Evolutionary conservation across 441 rosid genomes (phyloP).

Genomic region (Populus tomentosa): DNA sequence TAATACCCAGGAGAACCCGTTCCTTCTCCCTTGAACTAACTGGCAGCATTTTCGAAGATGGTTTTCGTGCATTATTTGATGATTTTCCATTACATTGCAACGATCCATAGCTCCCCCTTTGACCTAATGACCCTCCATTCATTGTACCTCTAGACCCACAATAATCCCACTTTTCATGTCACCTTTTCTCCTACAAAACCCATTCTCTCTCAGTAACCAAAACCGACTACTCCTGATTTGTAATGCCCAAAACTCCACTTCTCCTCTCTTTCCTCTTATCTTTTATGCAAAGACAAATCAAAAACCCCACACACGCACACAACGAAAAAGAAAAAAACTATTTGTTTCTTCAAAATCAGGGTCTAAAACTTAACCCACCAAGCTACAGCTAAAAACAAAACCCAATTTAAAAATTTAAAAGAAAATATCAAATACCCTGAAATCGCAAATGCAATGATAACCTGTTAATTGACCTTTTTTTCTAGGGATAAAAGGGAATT

Average conservation of each 20-base stretch:
- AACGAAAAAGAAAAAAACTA: not conserved
- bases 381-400: not conserved
- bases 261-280: not conserved
- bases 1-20: slow-evolving; percentile 44
- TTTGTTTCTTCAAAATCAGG: not conserved
- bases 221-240: not conserved
- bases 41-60: slow-evolving; percentile 43
- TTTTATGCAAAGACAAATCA: not conserved
- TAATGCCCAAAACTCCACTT: slow-evolving; percentile 16
- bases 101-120: slow-evolving; percentile 56
- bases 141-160: slow-evolving; percentile 54
- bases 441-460: not conserved
- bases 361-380: not conserved
- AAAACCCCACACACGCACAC: no score
- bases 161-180: not conserved
- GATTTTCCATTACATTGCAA: slow-evolving; percentile 29
- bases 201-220: not conserved
- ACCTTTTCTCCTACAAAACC: not conserved
- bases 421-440: not conserved
- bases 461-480: not conserved
- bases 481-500: not conserved
- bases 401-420: not conserved
- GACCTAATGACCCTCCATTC: slow-evolving; percentile 64
- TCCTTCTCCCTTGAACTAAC: slow-evolving; percentile 67
- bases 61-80: slow-evolving; percentile 26